Evolutionary conservation across 352 stramenopile genomes (phyloP).

Genomic region (Pythium sukuiense): DNA sequence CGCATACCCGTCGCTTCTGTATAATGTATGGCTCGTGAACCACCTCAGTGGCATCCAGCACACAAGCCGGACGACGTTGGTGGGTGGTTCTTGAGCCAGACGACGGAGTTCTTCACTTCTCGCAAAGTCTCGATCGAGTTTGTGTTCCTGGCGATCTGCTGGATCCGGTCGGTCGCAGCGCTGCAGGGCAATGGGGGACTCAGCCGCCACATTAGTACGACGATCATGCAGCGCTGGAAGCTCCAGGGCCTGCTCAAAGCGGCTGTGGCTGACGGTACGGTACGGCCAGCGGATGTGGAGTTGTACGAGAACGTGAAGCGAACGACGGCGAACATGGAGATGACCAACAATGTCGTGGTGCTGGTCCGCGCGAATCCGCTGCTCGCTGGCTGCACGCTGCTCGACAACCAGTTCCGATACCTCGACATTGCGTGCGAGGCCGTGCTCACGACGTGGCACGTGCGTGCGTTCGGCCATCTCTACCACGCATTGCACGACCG

Average conservation of each 20-base stretch:
- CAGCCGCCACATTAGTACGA: background rate
- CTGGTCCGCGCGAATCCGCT: slow-evolving; percentile 32
- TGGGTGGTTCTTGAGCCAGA: background rate
- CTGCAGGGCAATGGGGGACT: slow-evolving; percentile 18
- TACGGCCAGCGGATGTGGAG: background rate
- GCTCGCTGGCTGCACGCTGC: slow-evolving; percentile 30
- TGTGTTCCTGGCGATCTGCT: slow-evolving; percentile 2
- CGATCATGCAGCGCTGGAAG: background rate
- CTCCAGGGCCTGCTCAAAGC: background rate
- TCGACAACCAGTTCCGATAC: slow-evolving; percentile 31
- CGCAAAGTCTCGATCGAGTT: background rate
- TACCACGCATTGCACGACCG: slow-evolving; percentile 31
- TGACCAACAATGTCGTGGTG: slow-evolving; percentile 15
- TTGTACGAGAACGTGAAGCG: background rate
- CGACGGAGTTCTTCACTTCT: background rate
- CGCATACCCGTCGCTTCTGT: background rate
- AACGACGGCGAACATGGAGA: background rate
- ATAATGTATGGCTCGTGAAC: slow-evolving; percentile 1
- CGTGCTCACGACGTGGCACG: slow-evolving; percentile 28
- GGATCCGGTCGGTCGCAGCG: slow-evolving; percentile 8
- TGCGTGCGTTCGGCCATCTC: slow-evolving; percentile 30
- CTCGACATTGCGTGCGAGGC: slow-evolving; percentile 26
- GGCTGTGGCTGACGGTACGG: background rate
- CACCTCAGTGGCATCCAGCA: background rate
- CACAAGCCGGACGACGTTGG: background rate